Base-by-base conservation (phyloP, 257 asterid species). In the Mitragyna speciosa region DNA sequence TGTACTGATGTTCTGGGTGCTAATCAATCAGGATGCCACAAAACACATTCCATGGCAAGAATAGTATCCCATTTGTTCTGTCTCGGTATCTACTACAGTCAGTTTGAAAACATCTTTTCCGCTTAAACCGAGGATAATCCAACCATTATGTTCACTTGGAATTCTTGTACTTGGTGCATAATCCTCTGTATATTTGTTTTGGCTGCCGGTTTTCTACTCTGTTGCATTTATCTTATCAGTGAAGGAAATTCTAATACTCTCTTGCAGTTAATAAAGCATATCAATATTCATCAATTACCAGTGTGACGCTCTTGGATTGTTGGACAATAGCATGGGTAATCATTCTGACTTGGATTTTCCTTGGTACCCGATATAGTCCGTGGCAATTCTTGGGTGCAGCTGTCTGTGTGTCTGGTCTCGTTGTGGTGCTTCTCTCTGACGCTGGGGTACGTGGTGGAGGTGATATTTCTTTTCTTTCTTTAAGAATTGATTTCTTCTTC, bases 261-360 rank as follows among this genome's bases (percentile, higher is more conserved):
- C 47, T 71, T 82, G 84, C 92, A 93, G 98, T 91, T 28, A 92
- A 91, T 82, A 90, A 92, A 89, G 95, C 98, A 15, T 94, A 58
- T 61, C 90, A 92, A 59, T 92, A 77, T 86, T 87, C 98, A 28
- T 92, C 98, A 7, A 87, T 91, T 70, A 94, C 98, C 17, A 94
- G 97, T 15, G 97, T 94, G 80, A 83, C 96, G 1, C 73, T 92
- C 76, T 78, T 92, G 85, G 95, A 94, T 84, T 91, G 97, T 63
- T 91, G 94, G 90, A 85, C 97, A 2, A 80, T 94, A 61, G 92
- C 92, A 0, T 94, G 96, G 94, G 92, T 88, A 3, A 89, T 94
- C 56, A 43, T 89, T 73, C 91, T 94, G 45, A 94, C 97, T 4
- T 86, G 94, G 94, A 43, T 88, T 41, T 83, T 91, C 83, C 79